These are phyloP conservation scores for Ustulina deusta DNA, from an alignment of 2,329 filamentous ascomycete genomes.

Conservation along the genomic window DNA sequence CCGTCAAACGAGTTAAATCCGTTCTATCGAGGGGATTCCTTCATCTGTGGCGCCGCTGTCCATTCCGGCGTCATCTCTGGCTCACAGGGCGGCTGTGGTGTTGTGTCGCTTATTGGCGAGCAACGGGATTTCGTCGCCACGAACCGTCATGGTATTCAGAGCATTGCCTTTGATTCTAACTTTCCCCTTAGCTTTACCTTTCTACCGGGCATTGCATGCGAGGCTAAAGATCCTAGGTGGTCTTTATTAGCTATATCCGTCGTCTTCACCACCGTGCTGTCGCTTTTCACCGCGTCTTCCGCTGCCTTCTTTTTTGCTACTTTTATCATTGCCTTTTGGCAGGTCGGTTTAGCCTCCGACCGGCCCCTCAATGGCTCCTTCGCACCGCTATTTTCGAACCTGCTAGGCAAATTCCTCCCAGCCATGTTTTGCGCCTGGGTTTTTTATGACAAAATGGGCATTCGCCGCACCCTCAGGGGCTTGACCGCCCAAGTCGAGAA, in stretches of 20 bases:
- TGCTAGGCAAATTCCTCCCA: constrained; percentile 85
- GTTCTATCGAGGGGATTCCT: constrained; percentile 89
- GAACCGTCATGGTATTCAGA: constrained; percentile 78
- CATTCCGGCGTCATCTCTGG: constrained; percentile 84
- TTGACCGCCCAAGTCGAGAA: constrained; percentile 90
- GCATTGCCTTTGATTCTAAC: constrained; percentile 83
- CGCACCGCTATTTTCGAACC: constrained; percentile 78
- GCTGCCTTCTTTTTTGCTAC: constrained; percentile 85
- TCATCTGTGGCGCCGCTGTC: constrained; percentile 85
- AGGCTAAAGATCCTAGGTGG: constrained; percentile 85
- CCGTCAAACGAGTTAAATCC: constrained; percentile 58
- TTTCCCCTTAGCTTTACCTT: constrained; percentile 92
- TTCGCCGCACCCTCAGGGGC: constrained; percentile 76
- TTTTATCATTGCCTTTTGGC: constrained; percentile 87
- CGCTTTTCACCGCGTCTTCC: constrained; percentile 83
- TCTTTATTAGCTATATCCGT: constrained; percentile 83
- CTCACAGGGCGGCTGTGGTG: constrained; percentile 81
- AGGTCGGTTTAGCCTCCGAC: constrained; percentile 90
- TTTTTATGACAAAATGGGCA: constrained; percentile 85
- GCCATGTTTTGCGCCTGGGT: constrained; percentile 89
- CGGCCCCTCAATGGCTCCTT: constrained; percentile 77
- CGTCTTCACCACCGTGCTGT: constrained; percentile 80
- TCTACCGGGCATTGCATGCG: constrained; percentile 71
- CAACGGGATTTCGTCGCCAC: constrained; percentile 72
- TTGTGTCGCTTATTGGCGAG: constrained; percentile 78